Evolutionary conservation across 192 early-diverging fungal genomes (phyloP).

Genomic region (Linnemannia hyalina): DNA sequence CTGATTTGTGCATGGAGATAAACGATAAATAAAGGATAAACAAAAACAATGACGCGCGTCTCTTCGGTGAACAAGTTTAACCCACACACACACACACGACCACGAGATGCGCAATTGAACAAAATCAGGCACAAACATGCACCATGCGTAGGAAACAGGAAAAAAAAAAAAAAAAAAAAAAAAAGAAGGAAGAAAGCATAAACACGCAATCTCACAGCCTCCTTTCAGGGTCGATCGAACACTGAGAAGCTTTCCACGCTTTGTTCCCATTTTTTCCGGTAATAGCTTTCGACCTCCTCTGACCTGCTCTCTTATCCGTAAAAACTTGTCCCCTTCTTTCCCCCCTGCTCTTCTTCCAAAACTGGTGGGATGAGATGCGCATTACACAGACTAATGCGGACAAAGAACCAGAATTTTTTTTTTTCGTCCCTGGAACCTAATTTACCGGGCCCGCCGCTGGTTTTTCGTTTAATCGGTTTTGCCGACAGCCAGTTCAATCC

Average conservation of each 20-base stretch:
- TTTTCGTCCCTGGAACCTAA: neutral
- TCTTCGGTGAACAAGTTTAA: neutral
- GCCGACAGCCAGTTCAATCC: neutral
- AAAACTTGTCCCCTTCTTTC: neutral
- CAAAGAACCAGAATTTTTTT: neutral
- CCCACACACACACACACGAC: conserved; percentile 10
- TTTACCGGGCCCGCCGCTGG: neutral
- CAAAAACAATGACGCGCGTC: neutral
- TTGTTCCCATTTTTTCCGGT: neutral
- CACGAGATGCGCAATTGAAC: conserved; percentile 2
- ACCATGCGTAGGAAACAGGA: neutral
- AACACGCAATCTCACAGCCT: neutral
- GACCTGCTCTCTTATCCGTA: neutral
- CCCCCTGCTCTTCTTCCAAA: neutral
- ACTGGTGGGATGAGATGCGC: neutral
- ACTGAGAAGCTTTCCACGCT: conserved; percentile 1
- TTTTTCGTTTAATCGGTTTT: conserved; percentile 5
- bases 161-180: neutral
- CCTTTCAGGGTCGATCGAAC: neutral
- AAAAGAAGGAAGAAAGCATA: neutral
- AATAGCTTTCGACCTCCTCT: too few relatives aligned
- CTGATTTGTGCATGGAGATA: neutral
- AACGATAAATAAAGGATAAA: neutral
- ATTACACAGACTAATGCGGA: neutral
- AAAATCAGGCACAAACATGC: conserved; percentile 5